phyloP scores from a whole-genome alignment of 306 rosid genomes.

The Lotus japonicus region DNA sequence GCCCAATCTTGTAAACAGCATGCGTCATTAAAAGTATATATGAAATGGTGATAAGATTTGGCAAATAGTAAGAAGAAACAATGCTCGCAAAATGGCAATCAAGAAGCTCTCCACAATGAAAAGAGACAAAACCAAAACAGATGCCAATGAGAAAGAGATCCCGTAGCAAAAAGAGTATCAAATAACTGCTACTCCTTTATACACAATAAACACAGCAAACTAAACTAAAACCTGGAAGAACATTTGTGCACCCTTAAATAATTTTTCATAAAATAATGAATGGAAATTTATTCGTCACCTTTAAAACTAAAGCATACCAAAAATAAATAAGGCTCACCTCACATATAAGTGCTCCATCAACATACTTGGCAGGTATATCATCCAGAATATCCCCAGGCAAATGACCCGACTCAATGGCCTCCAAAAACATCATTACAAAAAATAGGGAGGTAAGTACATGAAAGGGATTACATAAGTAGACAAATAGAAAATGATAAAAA shows the following conservation, averaged over 20 bases:
- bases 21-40: background rate
- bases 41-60: slow-evolving; percentile 2
- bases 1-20: slow-evolving; percentile 12
- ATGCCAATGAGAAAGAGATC: slow-evolving; percentile 1
- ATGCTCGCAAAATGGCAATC: background rate
- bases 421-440: slow-evolving; percentile 27
- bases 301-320: slow-evolving; percentile 20
- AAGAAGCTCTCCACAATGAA: slow-evolving; percentile 3
- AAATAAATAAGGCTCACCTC: slow-evolving; percentile 56
- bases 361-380: slow-evolving; percentile 85
- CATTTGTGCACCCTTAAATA: background rate
- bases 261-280: background rate
- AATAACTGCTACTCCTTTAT: background rate
- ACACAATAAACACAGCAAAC: background rate
- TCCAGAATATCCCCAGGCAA: slow-evolving; percentile 92
- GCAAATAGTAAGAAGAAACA: background rate
- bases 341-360: slow-evolving; percentile 81
- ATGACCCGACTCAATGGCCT: slow-evolving; percentile 98
- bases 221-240: slow-evolving; percentile 8
- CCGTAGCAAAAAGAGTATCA: background rate
- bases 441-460: slow-evolving; percentile 14
- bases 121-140: background rate
- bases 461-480: background rate
- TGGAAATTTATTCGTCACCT: background rate
- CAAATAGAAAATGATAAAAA: background rate